Conservation (phyloP, 73 alveolate species). For the Paramecium pentaurelia region DNA sequence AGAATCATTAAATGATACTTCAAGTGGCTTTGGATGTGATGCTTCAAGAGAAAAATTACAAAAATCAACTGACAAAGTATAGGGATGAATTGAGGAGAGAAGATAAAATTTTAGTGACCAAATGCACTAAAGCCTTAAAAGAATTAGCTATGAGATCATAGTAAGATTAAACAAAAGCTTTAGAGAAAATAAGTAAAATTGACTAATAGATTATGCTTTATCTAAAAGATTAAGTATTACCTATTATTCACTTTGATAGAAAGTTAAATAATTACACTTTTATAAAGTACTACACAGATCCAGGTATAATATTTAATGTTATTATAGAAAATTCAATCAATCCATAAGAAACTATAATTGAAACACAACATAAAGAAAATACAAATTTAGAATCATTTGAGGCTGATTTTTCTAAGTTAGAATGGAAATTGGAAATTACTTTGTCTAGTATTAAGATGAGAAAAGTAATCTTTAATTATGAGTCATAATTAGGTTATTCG, state of each 20-base stretch:
- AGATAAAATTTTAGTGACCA: constrained; percentile 4
- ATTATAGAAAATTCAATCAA: neutral
- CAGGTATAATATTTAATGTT: neutral
- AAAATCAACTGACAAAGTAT: neutral
- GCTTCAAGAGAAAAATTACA: constrained; percentile 37
- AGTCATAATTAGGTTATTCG: neutral
- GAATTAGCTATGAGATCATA: neutral
- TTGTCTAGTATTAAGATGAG: constrained; percentile 8
- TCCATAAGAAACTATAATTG: neutral
- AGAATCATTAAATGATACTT: neutral
- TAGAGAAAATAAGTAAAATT: constrained; percentile 5
- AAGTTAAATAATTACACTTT: constrained; percentile 26
- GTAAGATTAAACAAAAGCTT: neutral
- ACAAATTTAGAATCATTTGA: neutral
- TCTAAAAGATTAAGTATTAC: neutral
- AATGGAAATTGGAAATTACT: constrained; percentile 37
- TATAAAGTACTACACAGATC: constrained; percentile 23
- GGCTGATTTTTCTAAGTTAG: neutral
- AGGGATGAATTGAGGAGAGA: constrained; percentile 42
- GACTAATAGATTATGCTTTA: neutral
- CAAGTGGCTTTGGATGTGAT: constrained; percentile 8
- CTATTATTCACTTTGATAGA: constrained; percentile 24
- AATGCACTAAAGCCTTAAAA: constrained; percentile 13
- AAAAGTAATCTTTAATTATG: neutral
- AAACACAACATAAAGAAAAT: neutral